phyloP scores from a whole-genome alignment of 163 green algal genomes.

The Prototheca cutis region DNA sequence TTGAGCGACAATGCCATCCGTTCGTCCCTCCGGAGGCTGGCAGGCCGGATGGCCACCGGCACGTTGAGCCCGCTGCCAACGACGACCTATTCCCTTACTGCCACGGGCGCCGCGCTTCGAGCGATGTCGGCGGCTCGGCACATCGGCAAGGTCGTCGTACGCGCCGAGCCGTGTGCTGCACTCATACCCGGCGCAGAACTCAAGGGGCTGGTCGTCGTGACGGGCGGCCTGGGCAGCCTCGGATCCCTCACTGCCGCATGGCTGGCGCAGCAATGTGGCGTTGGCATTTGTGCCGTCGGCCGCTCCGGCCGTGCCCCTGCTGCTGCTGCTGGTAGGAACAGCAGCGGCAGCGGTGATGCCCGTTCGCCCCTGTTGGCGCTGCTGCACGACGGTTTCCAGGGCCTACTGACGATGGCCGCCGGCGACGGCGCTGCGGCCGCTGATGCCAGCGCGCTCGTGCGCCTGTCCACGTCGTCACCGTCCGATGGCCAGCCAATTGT shows the following conservation, averaged over 20 bases:
- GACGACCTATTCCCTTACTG: slow-evolving; percentile 36
- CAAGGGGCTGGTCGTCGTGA: slow-evolving; percentile 48
- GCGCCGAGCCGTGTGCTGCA: too few species aligned
- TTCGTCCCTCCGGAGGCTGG: slow-evolving; percentile 35
- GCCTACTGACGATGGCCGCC: slow-evolving; percentile 12
- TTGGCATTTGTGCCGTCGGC: slow-evolving; percentile 13
- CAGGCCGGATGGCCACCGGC: slow-evolving; percentile 38
- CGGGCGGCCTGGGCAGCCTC: slow-evolving; percentile 67
- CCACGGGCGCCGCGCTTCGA: slow-evolving; percentile 53
- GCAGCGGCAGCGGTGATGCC: too few species aligned
- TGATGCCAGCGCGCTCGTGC: slow-evolving; percentile 13
- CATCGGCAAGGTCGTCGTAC: slow-evolving; percentile 82
- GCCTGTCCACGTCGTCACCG: not conserved
- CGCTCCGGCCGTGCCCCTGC: slow-evolving; percentile 6
- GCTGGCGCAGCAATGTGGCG: slow-evolving; percentile 28
- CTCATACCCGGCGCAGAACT: too few species aligned
- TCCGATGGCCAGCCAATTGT: slow-evolving; percentile 1
- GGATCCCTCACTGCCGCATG: slow-evolving; percentile 59
- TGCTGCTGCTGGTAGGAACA: not conserved
- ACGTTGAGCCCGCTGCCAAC: slow-evolving; percentile 45
- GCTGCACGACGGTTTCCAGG: not conserved
- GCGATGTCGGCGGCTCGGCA: slow-evolving; percentile 73
- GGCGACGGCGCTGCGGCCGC: slow-evolving; percentile 14
- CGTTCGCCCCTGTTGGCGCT: slow-evolving; percentile 2
- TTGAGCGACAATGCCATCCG: slow-evolving; percentile 45